Base-by-base conservation (phyloP, 495 filamentous ascomycete species). In the Diplogelasinospora grovesii region DNA sequence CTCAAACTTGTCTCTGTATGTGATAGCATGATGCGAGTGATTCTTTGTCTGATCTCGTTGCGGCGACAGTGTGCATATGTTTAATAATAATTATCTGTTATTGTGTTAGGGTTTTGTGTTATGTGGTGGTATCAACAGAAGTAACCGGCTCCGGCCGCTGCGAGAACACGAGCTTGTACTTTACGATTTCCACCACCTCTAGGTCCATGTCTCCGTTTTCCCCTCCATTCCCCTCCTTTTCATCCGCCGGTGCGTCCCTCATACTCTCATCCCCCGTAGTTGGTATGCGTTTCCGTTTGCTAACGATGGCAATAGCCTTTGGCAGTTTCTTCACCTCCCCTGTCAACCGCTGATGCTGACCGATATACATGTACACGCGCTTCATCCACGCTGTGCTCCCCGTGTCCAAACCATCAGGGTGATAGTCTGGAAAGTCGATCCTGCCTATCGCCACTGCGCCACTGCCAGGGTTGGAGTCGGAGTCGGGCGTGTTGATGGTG, bases 271-370 rank as follows among this genome's bases (percentile, higher is more conserved):
- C 43, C 46, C 9, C 32, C 51, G 3, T 44, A n/a, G n/a, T n/a
- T n/a, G n/a, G n/a, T n/a, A n/a, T n/a, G 51, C 11, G 41, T 50
- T 8, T 49, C 49, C 70, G 68, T 52, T 72, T 75, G 49, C 72
- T 69, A n/a, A 95, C 68, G 8, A 97, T 72, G 8, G 81, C 93
- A 48, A 96, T 53, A 9, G 89, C 79, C 43, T 78, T 83, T 3
- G 70, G 68, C 5, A 97, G 59, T 53, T 86, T 92, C 74, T 88
- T 93, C 7, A 93, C 80, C 59, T 97, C 88, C 8, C 92, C 92
- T 1, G 79, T 83, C 59, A 98, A 73, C 33, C 90, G 75, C 65
- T 98, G 92, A 54, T 96, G 83, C 59, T 81, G 73, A 8, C 92
- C 92, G 4, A 96, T 76, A 55, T 89, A 95, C 23, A 97, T 60